Evolutionary conservation across 495 filamentous ascomycete species (phyloP).

Genomic region (Penicillium antarcticum): DNA sequence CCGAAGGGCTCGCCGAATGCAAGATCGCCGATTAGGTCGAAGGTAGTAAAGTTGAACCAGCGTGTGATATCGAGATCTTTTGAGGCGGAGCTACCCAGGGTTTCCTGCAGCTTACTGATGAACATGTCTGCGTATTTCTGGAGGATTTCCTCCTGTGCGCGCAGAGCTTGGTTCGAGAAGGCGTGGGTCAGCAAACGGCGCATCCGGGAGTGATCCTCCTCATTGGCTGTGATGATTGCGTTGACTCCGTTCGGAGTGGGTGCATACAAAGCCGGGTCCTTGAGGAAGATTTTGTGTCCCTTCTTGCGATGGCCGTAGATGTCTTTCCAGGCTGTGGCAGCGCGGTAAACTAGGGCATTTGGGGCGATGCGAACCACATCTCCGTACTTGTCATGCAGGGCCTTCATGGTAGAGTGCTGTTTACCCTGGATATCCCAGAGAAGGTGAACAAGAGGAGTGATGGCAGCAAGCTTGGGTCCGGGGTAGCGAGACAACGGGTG

Average conservation of each 20-base stretch:
- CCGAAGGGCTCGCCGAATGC: constrained; percentile 45
- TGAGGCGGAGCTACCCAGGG: constrained; percentile 24
- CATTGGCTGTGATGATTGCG: constrained; percentile 35
- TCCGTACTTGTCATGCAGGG: constrained; percentile 51
- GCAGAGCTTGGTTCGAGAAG: constrained; percentile 47
- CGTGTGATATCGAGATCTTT: constrained; percentile 26
- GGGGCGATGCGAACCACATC: constrained; percentile 52
- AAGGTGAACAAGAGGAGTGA: constrained; percentile 13
- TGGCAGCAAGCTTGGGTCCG: constrained; percentile 16
- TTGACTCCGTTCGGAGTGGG: constrained; percentile 23
- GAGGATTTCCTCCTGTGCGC: constrained; percentile 46
- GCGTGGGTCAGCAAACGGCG: constrained; percentile 46
- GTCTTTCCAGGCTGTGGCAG: constrained; percentile 53
- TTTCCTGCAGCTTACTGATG: constrained; percentile 13
- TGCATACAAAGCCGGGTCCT: constrained; percentile 32
- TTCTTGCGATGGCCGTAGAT: constrained; percentile 51
- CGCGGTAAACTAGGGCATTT: constrained; percentile 49
- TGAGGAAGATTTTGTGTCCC: constrained; percentile 27
- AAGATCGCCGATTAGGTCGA: constrained; percentile 48
- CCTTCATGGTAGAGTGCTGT: constrained; percentile 24
- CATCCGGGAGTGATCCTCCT: constrained; percentile 42
- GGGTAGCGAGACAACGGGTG: constrained; percentile 18
- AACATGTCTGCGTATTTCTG: constrained; percentile 39
- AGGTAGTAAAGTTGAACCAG: constrained; percentile 43
- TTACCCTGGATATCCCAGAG: constrained; percentile 20